phyloP scores from a whole-genome alignment of 2,329 filamentous ascomycete species.

The Colletotrichum tropicicola region DNA sequence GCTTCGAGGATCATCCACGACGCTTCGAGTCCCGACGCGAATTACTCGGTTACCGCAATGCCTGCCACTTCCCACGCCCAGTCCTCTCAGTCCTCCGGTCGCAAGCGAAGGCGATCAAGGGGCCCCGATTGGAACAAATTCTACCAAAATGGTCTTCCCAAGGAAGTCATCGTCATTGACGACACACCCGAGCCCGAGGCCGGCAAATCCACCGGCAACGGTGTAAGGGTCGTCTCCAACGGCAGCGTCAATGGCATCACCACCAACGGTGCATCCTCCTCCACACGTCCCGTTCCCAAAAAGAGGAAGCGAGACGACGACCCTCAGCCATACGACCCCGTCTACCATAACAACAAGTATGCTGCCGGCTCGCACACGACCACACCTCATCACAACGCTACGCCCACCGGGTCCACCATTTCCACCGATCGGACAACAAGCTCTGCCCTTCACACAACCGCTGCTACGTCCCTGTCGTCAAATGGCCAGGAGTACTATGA shows the following conservation, averaged over 20 bases:
- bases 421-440: constrained; percentile 83
- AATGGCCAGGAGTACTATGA: constrained; percentile 72
- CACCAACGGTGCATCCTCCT: constrained; percentile 38
- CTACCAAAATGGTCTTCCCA: constrained; percentile 83
- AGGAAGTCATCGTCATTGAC: constrained; percentile 87
- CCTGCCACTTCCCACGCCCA: constrained; percentile 37
- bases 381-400: constrained; percentile 74
- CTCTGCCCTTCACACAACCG: constrained; percentile 84
- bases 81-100: constrained; percentile 35
- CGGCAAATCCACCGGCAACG: constrained; percentile 45
- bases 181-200: constrained; percentile 69
- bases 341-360: constrained; percentile 74
- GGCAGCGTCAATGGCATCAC: constrained; percentile 42
- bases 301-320: constrained; percentile 75
- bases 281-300: constrained; percentile 69
- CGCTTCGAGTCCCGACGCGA: constrained; percentile 40
- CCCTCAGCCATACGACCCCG: constrained; percentile 69
- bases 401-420: constrained; percentile 74
- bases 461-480: constrained; percentile 80
- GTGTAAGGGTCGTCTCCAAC: constrained; percentile 49
- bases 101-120: constrained; percentile 66
- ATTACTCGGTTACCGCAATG: constrained; percentile 44
- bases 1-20: constrained; percentile 41
- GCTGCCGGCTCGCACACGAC: constrained; percentile 77
- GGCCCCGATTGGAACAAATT: constrained; percentile 82